Base-by-base conservation (phyloP, 305 asterid species). In the Solanum hybrid region DNA sequence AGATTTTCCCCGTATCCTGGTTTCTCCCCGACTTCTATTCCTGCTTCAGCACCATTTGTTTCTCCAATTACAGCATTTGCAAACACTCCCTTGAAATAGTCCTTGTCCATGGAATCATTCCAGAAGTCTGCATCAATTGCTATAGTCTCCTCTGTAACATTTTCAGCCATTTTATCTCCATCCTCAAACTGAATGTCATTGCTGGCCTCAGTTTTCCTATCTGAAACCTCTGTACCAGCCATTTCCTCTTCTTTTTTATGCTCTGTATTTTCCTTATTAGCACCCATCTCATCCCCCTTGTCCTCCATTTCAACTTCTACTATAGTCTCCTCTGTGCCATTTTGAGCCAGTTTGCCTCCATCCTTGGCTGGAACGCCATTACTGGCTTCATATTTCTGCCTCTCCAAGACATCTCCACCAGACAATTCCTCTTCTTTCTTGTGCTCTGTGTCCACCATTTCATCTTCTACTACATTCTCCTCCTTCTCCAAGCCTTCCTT, bases 21-120 rank as follows among this genome's bases (percentile, higher is more conserved):
- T 86, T 91, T 56, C 51, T 86, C 93, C 88, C 90, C 91, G 1
- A 10, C 86, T 66, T 92, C 90, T 37, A 75, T 92, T 35, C 76
- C 95, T 11, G 60, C 71, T 87, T 92, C 92, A 88, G 90, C 87
- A 38, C 73, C 93, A 42, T 87, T 88, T 13, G 79, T 91, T 78
- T 90, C 84, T 45, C 86, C 90, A 69, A 92, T 78, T 34, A 84
- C 85, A 38, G 90, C 91, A 5, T 91, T 88, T 2, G 24, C 86
- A 2, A 35, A 86, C 72, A 78, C 89, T 2, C 90, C 91, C 15
- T 87, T 36, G 2, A 13, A 78, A 15, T 34, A 27, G 29, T 27
- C 89, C 40, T 79, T 89, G 56, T 78, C 89, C 42, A 26, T 78
- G 40, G 86, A 69, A 7, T 84, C 88, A 78, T 42, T 78, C 60